A percentile compares a stretch with the other conserved stretches of the same genome.
These are phyloP conservation scores for Cryphonectria naterciae DNA, from an alignment of 2,329 filamentous ascomycete genomes.

Conservation along the genomic window DNA sequence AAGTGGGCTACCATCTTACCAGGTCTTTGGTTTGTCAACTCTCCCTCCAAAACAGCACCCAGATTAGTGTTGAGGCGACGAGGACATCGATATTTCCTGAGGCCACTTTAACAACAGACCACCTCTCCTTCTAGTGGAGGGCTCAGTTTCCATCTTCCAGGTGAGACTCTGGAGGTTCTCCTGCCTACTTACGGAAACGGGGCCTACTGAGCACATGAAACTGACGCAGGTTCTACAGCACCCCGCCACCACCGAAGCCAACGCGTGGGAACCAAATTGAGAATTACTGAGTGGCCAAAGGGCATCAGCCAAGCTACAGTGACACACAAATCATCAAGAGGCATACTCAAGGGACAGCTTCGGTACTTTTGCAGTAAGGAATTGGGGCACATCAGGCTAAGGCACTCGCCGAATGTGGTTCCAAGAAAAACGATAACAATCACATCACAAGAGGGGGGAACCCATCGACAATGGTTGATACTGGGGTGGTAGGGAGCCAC, in stretches of 20 bases:
- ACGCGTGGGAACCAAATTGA: background rate
- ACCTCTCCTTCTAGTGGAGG: background rate
- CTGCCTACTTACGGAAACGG: background rate
- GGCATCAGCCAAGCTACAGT: background rate
- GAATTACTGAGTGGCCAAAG: background rate
- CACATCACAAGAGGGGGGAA: background rate
- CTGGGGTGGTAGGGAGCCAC: background rate
- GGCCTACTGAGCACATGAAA: background rate
- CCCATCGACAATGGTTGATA: background rate
- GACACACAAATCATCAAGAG: background rate
- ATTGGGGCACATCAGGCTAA: background rate
- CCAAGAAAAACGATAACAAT: background rate
- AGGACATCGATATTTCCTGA: background rate
- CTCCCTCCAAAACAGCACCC: no score
- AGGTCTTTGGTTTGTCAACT: background rate
- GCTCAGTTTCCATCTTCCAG: background rate
- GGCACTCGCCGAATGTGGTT: background rate
- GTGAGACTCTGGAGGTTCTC: background rate
- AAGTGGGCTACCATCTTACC: background rate
- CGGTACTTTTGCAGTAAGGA: no score
- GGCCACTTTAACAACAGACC: background rate
- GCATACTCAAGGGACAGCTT: background rate
- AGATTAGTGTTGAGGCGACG: background rate
- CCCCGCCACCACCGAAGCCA: background rate
- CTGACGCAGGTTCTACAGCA: background rate